Conservation (phyloP, 768 basidiomycete species). For the Trametes gibbosa region DNA sequence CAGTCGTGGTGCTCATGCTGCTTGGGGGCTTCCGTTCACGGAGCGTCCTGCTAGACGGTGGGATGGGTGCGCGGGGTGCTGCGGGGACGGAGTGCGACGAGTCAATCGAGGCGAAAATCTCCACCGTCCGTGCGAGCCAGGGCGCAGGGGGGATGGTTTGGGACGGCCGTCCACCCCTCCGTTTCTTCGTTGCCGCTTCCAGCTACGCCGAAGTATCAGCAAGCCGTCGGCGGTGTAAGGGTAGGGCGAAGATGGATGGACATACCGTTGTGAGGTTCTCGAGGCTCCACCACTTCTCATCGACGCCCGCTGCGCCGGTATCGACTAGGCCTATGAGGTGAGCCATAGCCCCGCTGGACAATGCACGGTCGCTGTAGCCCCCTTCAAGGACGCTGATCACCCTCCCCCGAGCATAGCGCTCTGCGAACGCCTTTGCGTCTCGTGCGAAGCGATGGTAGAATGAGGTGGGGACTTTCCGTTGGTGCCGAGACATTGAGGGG, state of each 20-base stretch:
- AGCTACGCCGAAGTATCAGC: slow-evolving; percentile 39
- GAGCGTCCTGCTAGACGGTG: slow-evolving; percentile 44
- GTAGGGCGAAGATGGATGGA: neutral
- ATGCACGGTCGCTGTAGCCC: slow-evolving; percentile 88
- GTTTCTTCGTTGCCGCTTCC: slow-evolving; percentile 63
- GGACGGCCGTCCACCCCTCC: slow-evolving; percentile 47
- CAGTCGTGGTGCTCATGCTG: slow-evolving; percentile 17
- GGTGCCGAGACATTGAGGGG: slow-evolving; percentile 87
- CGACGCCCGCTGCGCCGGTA: slow-evolving; percentile 19
- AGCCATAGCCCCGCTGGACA: slow-evolving; percentile 81
- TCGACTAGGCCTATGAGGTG: slow-evolving; percentile 69
- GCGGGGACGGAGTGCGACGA: slow-evolving; percentile 19
- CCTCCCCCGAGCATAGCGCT: slow-evolving; percentile 61
- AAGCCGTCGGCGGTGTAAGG: neutral
- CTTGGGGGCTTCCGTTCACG: slow-evolving; percentile 41
- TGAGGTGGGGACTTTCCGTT: slow-evolving; percentile 80
- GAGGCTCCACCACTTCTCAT: slow-evolving; percentile 60
- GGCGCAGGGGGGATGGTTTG: slow-evolving; percentile 35
- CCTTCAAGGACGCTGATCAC: slow-evolving; percentile 92
- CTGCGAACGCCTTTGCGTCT: slow-evolving; percentile 66
- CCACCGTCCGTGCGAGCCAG: slow-evolving; percentile 60
- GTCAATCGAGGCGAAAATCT: slow-evolving; percentile 45
- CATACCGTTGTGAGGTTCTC: slow-evolving; percentile 59
- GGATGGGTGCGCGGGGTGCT: slow-evolving; percentile 19
- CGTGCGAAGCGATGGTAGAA: slow-evolving; percentile 84